phyloP scores from a whole-genome alignment of 2,329 filamentous ascomycete species.

The Colletotrichum paranaense region DNA sequence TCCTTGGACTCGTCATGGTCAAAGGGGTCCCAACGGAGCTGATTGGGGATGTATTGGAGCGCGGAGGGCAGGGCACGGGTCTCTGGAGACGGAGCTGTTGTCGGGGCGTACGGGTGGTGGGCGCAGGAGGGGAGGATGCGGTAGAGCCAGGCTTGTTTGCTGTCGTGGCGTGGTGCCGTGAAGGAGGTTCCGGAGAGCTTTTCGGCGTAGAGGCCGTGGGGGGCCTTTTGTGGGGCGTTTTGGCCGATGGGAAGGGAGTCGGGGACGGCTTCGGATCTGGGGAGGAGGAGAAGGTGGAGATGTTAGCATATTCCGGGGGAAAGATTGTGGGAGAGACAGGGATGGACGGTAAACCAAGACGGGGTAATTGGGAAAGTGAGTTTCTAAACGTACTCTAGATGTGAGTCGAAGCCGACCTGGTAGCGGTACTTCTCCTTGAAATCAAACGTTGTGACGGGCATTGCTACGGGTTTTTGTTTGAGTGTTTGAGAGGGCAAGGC shows the following conservation, averaged over 20 bases:
- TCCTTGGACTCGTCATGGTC: conserved; percentile 71
- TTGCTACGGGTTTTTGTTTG: conserved; percentile 39
- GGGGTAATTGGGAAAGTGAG: not conserved
- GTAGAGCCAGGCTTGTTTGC: conserved; percentile 80
- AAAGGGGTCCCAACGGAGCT: conserved; percentile 83
- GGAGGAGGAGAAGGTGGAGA: not conserved
- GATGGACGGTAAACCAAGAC: not conserved
- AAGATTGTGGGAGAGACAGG: not conserved
- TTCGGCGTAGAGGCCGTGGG: conserved; percentile 85
- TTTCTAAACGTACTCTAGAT: conserved; percentile 74
- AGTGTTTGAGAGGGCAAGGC: too few relatives aligned
- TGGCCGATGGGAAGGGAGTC: conserved; percentile 79
- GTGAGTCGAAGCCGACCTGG: conserved; percentile 80
- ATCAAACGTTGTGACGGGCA: conserved; percentile 63
- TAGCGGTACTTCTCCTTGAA: conserved; percentile 75
- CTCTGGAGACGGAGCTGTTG: conserved; percentile 45
- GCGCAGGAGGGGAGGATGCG: conserved; percentile 74
- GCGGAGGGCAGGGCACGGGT: conserved; percentile 45
- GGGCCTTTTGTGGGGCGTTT: conserved; percentile 85
- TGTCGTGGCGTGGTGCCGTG: conserved; percentile 75
- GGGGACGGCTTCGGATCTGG: conserved; percentile 79
- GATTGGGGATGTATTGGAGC: conserved; percentile 82
- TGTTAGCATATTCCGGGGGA: not conserved
- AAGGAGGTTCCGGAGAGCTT: conserved; percentile 80
- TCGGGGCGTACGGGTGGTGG: conserved; percentile 65